phyloP scores from a whole-genome alignment of 2,329 filamentous ascomycete genomes.

The Aspergillus ibericus region DNA sequence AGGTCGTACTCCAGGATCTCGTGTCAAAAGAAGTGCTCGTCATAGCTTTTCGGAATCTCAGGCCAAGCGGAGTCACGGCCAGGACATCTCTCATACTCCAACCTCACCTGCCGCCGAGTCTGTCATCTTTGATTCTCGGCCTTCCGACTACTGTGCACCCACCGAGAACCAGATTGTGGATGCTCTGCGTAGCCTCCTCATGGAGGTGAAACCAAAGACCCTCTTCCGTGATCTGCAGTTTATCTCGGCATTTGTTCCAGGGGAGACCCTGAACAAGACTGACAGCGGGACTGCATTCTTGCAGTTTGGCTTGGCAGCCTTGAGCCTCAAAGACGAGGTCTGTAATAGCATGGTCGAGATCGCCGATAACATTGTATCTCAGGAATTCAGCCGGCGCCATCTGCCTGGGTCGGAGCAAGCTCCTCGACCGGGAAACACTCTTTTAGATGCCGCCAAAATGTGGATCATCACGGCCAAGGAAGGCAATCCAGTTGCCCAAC shows the following conservation, averaged over 20 bases:
- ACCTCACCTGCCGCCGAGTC: constrained; percentile 30
- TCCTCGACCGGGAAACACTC: constrained; percentile 30
- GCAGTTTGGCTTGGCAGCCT: constrained; percentile 82
- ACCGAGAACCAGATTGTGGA: constrained; percentile 64
- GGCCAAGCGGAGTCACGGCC: constrained; percentile 13
- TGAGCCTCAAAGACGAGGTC: constrained; percentile 85
- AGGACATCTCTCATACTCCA: constrained; percentile 22
- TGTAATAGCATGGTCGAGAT: constrained; percentile 81
- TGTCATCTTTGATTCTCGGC: constrained; percentile 32
- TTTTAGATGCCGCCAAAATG: constrained; percentile 80
- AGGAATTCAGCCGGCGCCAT: constrained; percentile 47
- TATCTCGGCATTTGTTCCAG: constrained; percentile 62
- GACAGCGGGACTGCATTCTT: constrained; percentile 76
- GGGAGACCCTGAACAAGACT: constrained; percentile 58
- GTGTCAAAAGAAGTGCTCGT: constrained; percentile 22
- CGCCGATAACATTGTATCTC: constrained; percentile 66
- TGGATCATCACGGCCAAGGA: constrained; percentile 93
- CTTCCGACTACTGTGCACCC: constrained; percentile 52
- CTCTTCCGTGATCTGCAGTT: constrained; percentile 79
- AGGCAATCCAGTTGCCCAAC: constrained; percentile 81
- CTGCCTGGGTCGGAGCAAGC: constrained; percentile 33
- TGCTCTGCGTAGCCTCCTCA: constrained; percentile 67
- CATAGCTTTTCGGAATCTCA: constrained; percentile 36
- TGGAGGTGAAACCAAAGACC: constrained; percentile 71
- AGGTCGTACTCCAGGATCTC: constrained; percentile 10